Percentiles rank a stretch among this genome's conserved stretches.
Evolutionary conservation across 2,329 filamentous ascomycete species (phyloP).

Genomic region (Aureobasidium sp.): DNA sequence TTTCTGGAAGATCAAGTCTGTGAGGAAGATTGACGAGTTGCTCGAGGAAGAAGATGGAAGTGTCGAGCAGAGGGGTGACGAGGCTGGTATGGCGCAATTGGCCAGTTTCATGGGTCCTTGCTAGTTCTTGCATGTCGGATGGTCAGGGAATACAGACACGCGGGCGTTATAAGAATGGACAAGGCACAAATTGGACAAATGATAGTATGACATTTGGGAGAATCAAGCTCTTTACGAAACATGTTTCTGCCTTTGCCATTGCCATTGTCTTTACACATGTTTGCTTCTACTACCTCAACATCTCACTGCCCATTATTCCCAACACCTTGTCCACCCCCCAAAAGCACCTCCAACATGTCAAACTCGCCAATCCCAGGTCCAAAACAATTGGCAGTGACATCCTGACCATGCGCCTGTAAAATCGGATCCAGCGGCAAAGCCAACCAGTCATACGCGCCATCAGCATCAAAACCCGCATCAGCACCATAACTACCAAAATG

Average conservation of each 20-base stretch:
- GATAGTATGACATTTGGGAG: neutral
- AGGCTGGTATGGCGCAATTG: conserved; percentile 7
- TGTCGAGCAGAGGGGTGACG: conserved; percentile 4
- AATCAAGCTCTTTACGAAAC: no score
- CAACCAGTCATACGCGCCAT: conserved; percentile 45
- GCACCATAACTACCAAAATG: conserved; percentile 16
- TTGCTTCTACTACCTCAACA: neutral
- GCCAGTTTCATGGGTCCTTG: conserved; percentile 13
- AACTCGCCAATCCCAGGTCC: conserved; percentile 58
- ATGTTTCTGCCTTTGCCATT: neutral
- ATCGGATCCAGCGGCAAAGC: conserved; percentile 56
- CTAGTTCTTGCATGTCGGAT: neutral
- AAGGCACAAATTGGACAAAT: neutral
- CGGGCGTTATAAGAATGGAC: no score
- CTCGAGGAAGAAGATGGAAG: conserved; percentile 34
- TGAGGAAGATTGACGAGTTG: conserved; percentile 58
- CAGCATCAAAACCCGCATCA: conserved; percentile 19
- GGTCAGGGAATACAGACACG: no score
- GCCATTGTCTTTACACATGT: no score
- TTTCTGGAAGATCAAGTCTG: conserved; percentile 71
- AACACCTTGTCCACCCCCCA: conserved; percentile 18
- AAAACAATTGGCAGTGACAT: conserved; percentile 49
- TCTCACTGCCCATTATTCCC: neutral
- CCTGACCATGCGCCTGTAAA: conserved; percentile 50
- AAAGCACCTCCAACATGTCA: conserved; percentile 44